phyloP scores from a whole-genome alignment of 768 basidiomycete species.

The Kwoniella sp. region DNA sequence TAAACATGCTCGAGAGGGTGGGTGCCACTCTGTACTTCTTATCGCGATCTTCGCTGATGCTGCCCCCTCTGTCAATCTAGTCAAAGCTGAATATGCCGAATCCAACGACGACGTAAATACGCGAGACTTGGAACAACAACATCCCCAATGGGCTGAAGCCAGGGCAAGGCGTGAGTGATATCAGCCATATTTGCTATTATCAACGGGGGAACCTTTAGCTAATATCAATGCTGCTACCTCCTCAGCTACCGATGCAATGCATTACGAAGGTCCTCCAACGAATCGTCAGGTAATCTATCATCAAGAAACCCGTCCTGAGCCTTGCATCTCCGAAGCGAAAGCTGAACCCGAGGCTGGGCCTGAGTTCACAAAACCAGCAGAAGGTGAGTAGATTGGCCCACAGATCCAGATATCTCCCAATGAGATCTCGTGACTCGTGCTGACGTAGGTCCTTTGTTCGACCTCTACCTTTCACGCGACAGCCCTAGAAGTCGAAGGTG shows the following conservation, averaged over 20 bases:
- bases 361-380: background rate
- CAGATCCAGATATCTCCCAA: too few species aligned
- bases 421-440: background rate
- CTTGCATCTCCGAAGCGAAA: background rate
- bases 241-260: slow-evolving; percentile 9
- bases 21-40: background rate
- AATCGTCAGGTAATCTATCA: slow-evolving; percentile 6
- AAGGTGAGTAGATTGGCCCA: too few species aligned
- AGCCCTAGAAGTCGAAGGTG: slow-evolving; percentile 5
- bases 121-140: slow-evolving; percentile 12
- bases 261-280: slow-evolving; percentile 6
- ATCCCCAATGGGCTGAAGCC: slow-evolving; percentile 21
- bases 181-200: background rate
- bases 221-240: background rate
- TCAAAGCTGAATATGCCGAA: slow-evolving; percentile 27
- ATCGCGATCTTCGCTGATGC: too few species aligned
- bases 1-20: slow-evolving; percentile 11
- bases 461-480: background rate
- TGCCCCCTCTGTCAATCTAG: slow-evolving; percentile 8
- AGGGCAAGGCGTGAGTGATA: slow-evolving; percentile 10
- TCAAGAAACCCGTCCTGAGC: background rate
- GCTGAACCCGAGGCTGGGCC: background rate
- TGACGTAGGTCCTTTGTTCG: slow-evolving; percentile 11
- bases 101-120: slow-evolving; percentile 15
- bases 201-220: background rate